Conservation (phyloP, 208 protist species). For the Leptomonas seymouri region DNA sequence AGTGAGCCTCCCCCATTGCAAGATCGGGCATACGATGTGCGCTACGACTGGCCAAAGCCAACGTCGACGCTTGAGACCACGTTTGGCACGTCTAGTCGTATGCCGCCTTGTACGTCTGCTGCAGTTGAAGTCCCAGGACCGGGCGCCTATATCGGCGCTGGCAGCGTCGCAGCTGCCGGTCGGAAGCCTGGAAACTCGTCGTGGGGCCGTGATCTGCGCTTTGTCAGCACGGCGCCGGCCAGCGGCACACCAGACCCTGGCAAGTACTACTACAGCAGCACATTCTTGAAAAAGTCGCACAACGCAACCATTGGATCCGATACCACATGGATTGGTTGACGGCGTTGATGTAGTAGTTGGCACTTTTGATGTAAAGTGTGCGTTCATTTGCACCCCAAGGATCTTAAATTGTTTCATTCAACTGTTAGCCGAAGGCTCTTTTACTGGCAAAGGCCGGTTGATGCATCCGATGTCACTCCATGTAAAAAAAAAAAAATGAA, state of each 20-base stretch:
- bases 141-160: conserved; percentile 46
- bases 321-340: conserved; percentile 48
- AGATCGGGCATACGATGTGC: conserved; percentile 58
- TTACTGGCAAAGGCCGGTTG: not conserved
- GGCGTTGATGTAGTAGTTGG: not conserved
- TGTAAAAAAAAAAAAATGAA: too few species aligned
- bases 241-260: conserved; percentile 47
- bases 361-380: not conserved
- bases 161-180: conserved; percentile 9
- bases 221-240: conserved; percentile 25
- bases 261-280: conserved; percentile 68
- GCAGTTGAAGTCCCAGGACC: conserved; percentile 40
- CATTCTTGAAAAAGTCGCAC: conserved; percentile 82
- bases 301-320: conserved; percentile 79
- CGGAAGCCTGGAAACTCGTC: conserved; percentile 31
- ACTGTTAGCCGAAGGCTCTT: not conserved
- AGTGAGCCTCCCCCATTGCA: conserved; percentile 20
- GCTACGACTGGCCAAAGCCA: conserved; percentile 79
- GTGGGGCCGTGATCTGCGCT: conserved; percentile 76
- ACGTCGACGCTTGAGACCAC: conserved; percentile 44
- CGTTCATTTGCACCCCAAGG: not conserved
- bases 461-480: too few species aligned
- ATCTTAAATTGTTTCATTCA: conserved; percentile 11
- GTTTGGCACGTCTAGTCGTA: conserved; percentile 50
- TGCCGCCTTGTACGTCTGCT: conserved; percentile 5